These are phyloP conservation scores for Davidsoniella virescens DNA, from an alignment of 2,329 filamentous ascomycete genomes.

Conservation along the genomic window DNA sequence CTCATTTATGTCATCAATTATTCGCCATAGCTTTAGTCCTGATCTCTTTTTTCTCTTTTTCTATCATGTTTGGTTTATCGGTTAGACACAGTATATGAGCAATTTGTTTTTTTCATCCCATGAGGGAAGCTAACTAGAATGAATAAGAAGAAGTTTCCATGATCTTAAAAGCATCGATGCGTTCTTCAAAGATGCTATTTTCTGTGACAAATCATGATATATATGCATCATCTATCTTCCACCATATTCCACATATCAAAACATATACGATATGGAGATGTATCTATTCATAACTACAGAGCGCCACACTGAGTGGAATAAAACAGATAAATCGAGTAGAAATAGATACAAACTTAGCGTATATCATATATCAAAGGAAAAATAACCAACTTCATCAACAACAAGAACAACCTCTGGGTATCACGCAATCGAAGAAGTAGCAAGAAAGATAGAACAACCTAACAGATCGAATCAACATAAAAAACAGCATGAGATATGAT, in stretches of 20 bases:
- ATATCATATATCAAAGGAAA: not conserved
- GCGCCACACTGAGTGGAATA: too few relatives aligned
- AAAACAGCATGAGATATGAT: not conserved
- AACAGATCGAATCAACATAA: not conserved
- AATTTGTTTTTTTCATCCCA: too few relatives aligned
- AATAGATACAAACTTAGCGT: too few relatives aligned
- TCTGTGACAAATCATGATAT: not conserved
- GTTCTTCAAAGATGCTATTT: too few relatives aligned
- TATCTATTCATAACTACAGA: too few relatives aligned
- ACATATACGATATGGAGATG: too few relatives aligned
- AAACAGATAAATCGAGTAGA: not conserved
- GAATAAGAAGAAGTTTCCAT: not conserved
- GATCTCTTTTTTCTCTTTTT: too few relatives aligned
- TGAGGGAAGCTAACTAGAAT: not conserved
- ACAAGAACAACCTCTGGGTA: slow-evolving; percentile 6
- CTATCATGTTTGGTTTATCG: not conserved
- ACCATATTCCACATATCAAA: too few relatives aligned
- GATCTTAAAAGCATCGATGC: too few relatives aligned
- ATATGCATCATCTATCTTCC: too few relatives aligned
- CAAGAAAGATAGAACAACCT: not conserved
- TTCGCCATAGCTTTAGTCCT: too few relatives aligned
- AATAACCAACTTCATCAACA: not conserved
- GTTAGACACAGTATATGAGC: too few relatives aligned
- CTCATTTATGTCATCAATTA: not conserved
- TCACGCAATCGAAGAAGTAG: slow-evolving; percentile 5